Evolutionary conservation across 73 alveolate species (phyloP), one percentile per base, ranked within the genome.

Genomic region (Durusdinium trenchii): DNA sequence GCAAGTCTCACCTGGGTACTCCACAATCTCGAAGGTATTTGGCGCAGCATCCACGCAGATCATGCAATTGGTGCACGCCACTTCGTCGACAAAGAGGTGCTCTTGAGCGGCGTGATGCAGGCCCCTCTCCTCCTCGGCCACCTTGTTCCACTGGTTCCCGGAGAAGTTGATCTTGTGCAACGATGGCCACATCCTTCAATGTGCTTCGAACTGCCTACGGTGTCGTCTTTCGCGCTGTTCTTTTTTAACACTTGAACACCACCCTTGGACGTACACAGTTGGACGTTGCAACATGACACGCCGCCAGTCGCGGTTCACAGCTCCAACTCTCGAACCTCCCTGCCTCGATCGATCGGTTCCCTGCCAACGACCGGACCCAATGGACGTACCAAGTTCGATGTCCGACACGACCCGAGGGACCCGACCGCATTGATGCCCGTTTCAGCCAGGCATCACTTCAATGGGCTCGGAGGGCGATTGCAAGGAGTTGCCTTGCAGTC

Each of bases 41-140:
- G 95, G 95, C 40, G 95, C 95, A 61, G 95, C 95, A 30, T 87
- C 95, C 48, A 60, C 84, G 10, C 95, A 87, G 30, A 87, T 87
- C 57, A 52, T 61, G 84, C 95, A 87, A 48, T 67, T 87, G 3
- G 62, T 62, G 84, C 95, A 87, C n/a, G 95, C 95, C 48, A 87
- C 95, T 45, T 87, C 95, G 38, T 87, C 95, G 50, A 87, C 95
- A 45, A 61, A 82, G 57, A 82, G 92, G 71, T 46, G 43, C 84
- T 87, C 84, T 46, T 61, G 84, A n/a, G 95, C 95, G 30, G 62
- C 83, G 20, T 87, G 95, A 20, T 61, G 79, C 85, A 61, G 85
- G 64, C 95, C 95, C 10, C 95, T 50, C 40, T 61, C 67, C 84
- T 87, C 95, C 48, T 61, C 83, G 45, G 36, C 64, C 79, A 87